Base-by-base conservation (phyloP, 2,329 filamentous ascomycete species). In the Helotiales sp. region DNA sequence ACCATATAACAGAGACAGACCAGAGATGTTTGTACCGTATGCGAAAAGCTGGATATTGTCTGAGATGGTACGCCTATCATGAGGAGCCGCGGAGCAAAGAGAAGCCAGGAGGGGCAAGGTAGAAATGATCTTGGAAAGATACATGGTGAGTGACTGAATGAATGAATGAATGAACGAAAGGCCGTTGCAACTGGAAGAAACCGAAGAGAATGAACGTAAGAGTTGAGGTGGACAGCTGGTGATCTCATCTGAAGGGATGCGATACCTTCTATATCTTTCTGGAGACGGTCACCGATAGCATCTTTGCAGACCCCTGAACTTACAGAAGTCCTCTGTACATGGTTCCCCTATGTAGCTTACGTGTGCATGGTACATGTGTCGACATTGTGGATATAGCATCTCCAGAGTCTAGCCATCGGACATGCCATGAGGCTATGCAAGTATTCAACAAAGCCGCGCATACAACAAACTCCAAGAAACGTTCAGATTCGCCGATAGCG, bases 11-110 rank as follows among this genome's bases (percentile, higher is more conserved):
- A 72, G 34, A 29, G 60, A 58, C 6, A 72, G 55, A 5, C 71
- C 70, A 2, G 62, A 63, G 13, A 69, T 64, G 17, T 66, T 61
- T 1, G 52, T 65, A 15, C 69, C 66, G 49, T 73, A 72, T 4
- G 70, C 69, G 55, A 71, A 72, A 9, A 72, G 62, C 12, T 48
- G 34, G 8, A 50, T 33, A 17, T 46, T 27, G 19, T 19, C 27
- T 19, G 36, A 19, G n/a, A 40, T 19, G 9, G 31, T 30, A 8
- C 22, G 31, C 10, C 8, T 47, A 17, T 22, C 24, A 17, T 54
- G 52, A 34, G 29, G 30, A 7, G 27, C 51, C 15, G 46, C 46
- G 13, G 29, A 19, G 47, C 22, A 33, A 36, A 30, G 25, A 17
- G 5, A 13, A 7, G 19, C 17, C 38, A 36, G 47, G 15, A 56